Percentiles rank a stretch among this genome's conserved stretches.
phyloP scores from a whole-genome alignment of 805 yeast species.

The Ogataea corticis region DNA sequence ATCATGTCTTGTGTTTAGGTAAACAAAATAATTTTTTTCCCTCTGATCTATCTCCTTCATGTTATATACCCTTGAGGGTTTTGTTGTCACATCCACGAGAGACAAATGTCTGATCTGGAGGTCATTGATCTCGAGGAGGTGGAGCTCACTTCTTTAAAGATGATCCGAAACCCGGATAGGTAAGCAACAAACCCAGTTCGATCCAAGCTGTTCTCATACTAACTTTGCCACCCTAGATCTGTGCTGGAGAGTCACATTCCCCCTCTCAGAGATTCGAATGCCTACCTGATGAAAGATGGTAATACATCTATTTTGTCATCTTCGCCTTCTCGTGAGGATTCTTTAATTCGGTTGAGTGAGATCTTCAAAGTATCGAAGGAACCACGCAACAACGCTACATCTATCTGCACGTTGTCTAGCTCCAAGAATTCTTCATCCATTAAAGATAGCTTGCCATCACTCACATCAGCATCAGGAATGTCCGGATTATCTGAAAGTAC shows the following conservation, averaged over 20 bases:
- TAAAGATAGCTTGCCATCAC: slow-evolving; percentile 1
- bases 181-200: not conserved
- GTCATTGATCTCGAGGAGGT: slow-evolving; percentile 8
- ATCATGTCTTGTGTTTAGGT: not conserved
- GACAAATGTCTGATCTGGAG: slow-evolving; percentile 10
- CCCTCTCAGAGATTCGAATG: not conserved
- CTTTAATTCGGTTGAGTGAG: not conserved
- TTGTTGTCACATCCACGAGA: not conserved
- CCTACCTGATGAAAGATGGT: not conserved
- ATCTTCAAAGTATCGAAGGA: not conserved
- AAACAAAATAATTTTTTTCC: not conserved
- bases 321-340: not conserved
- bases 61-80: too few relatives aligned
- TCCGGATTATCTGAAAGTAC: too few relatives aligned
- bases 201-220: not conserved
- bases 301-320: not conserved
- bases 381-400: not conserved
- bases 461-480: not conserved
- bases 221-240: slow-evolving; percentile 4
- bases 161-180: not conserved
- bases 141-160: slow-evolving; percentile 6
- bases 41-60: not conserved
- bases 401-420: not conserved
- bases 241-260: not conserved
- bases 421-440: not conserved